Conservation (phyloP, 31 red algal species). For the Asparagopsis taxiformis region DNA sequence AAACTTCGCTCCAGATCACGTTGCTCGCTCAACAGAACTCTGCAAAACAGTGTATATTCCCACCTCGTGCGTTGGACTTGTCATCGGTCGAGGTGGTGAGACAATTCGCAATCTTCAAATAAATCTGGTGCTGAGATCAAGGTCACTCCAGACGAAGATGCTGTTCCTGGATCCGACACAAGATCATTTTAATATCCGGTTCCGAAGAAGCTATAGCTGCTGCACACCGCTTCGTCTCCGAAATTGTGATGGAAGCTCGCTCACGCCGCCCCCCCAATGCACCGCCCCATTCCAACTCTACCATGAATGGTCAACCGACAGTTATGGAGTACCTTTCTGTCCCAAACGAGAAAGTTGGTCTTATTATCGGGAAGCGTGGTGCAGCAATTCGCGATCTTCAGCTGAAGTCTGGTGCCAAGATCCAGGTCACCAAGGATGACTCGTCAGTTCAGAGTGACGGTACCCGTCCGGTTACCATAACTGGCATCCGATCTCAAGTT, state of each 20-base stretch:
- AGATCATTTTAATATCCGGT: constrained; percentile 77
- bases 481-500: constrained; percentile 71
- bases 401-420: constrained; percentile 74
- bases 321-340: constrained; percentile 67
- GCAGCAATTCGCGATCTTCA: constrained; percentile 91
- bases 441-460: constrained; percentile 36
- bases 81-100: constrained; percentile 92
- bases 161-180: constrained; percentile 42
- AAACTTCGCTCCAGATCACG: constrained; percentile 19
- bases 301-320: constrained; percentile 27
- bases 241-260: constrained; percentile 78
- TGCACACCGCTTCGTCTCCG: constrained; percentile 76
- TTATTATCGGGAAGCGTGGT: constrained; percentile 86
- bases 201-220: constrained; percentile 71
- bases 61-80: constrained; percentile 79
- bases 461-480: constrained; percentile 83
- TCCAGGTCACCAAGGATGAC: constrained; percentile 88
- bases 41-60: constrained; percentile 85
- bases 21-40: constrained; percentile 29
- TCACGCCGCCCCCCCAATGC: constrained; percentile 40
- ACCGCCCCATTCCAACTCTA: constrained; percentile 8
- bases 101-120: constrained; percentile 86
- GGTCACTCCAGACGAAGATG: constrained; percentile 87
- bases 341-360: constrained; percentile 94
- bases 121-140: constrained; percentile 86